These are phyloP conservation scores for Pseudocercospora vitis DNA, from an alignment of 2,329 filamentous ascomycete species.

Conservation along the genomic window DNA sequence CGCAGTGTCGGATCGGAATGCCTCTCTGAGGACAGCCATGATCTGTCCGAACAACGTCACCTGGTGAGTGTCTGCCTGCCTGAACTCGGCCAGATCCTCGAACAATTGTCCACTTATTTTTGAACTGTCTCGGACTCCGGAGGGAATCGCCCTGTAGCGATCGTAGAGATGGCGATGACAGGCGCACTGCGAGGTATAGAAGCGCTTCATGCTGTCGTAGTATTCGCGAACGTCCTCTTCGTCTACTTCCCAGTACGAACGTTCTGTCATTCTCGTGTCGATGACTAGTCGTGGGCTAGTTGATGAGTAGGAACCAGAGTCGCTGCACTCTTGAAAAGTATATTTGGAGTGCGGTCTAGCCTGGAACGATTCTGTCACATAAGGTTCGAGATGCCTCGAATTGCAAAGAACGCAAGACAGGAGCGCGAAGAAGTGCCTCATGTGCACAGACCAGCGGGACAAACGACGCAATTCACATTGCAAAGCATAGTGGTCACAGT, in stretches of 20 bases:
- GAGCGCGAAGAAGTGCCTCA: neutral
- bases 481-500: no score
- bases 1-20: neutral
- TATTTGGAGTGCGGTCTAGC: neutral
- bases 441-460: neutral
- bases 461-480: no score
- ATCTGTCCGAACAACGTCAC: neutral
- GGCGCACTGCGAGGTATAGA: neutral
- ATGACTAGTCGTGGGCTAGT: neutral
- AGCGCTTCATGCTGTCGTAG: neutral
- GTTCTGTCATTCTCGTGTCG: neutral
- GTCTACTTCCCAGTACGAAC: neutral
- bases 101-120: neutral
- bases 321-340: neutral
- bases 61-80: neutral
- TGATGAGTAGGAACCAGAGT: no score
- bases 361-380: neutral
- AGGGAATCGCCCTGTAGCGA: neutral
- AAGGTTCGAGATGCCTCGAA: neutral
- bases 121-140: neutral
- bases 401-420: neutral
- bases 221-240: neutral
- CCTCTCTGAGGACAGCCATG: neutral
- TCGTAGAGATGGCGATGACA: neutral
- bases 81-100: neutral